phyloP scores from a whole-genome alignment of 192 early-diverging fungal genomes.

The Backusella circina region DNA sequence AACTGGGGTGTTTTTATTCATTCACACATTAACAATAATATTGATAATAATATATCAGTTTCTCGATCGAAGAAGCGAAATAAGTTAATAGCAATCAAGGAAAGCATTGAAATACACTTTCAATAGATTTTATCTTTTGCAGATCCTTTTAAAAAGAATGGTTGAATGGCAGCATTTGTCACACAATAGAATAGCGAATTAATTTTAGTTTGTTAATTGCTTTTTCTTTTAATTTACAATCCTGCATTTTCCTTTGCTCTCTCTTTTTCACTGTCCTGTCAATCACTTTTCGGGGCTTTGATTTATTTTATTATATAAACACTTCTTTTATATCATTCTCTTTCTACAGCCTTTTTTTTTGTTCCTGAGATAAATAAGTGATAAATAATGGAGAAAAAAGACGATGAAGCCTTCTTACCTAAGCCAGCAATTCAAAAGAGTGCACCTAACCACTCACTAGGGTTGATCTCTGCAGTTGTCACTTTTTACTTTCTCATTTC shows the following conservation, averaged over 20 bases:
- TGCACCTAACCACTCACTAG: slow-evolving; percentile 26
- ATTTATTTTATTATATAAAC: not conserved
- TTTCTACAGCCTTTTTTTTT: not conserved
- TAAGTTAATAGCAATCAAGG: no score
- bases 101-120: not conserved
- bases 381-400: not conserved
- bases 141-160: not conserved
- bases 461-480: slow-evolving; percentile 45
- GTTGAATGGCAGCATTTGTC: not conserved
- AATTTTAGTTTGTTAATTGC: not conserved
- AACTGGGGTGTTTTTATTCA: no score
- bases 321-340: not conserved
- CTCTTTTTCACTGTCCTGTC: not conserved
- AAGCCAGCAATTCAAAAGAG: slow-evolving; percentile 16
- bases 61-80: not conserved
- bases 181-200: not conserved
- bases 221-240: not conserved
- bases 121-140: not conserved
- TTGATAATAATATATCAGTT: not conserved
- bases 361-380: not conserved
- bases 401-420: slow-evolving; percentile 36
- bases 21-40: not conserved
- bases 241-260: not conserved
- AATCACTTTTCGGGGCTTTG: not conserved
- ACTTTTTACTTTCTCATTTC: slow-evolving; percentile 62